These are phyloP conservation scores for Diatrype stigma DNA, from an alignment of 2,329 filamentous ascomycete species.

Conservation along the genomic window DNA sequence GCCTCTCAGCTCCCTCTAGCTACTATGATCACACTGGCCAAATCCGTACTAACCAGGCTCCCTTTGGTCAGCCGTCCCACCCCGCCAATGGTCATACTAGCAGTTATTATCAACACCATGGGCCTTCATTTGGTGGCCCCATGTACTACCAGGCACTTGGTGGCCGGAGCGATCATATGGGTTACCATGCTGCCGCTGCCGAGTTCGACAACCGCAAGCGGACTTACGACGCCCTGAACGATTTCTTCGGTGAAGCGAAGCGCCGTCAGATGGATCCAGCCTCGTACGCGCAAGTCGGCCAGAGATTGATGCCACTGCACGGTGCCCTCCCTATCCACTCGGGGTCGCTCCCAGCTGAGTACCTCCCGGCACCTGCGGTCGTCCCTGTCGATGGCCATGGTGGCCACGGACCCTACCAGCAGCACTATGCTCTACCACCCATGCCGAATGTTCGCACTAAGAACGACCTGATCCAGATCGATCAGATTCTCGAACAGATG, in stretches of 20 bases:
- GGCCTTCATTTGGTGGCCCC: slow-evolving; percentile 57
- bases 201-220: slow-evolving; percentile 72
- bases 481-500: slow-evolving; percentile 93
- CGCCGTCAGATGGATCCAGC: slow-evolving; percentile 83
- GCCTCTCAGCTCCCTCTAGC: slow-evolving; percentile 45
- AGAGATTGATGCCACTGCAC: slow-evolving; percentile 79
- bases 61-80: slow-evolving; percentile 44
- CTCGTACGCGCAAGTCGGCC: slow-evolving; percentile 88
- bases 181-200: slow-evolving; percentile 47
- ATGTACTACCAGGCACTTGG: slow-evolving; percentile 72
- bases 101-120: slow-evolving; percentile 58
- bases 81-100: slow-evolving; percentile 49
- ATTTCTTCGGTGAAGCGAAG: slow-evolving; percentile 92
- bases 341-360: slow-evolving; percentile 50
- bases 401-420: slow-evolving; percentile 56
- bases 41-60: slow-evolving; percentile 53
- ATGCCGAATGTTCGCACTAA: slow-evolving; percentile 89
- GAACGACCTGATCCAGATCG: slow-evolving; percentile 88
- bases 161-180: slow-evolving; percentile 57
- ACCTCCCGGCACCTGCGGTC: slow-evolving; percentile 48
- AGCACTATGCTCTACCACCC: slow-evolving; percentile 83
- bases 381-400: slow-evolving; percentile 53
- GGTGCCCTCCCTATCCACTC: slow-evolving; percentile 61
- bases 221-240: slow-evolving; percentile 81
- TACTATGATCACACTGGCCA: slow-evolving; percentile 65